These are phyloP conservation scores for Pyropia yezoensis DNA, from an alignment of 23 red algal genomes.

Conservation along the genomic window DNA sequence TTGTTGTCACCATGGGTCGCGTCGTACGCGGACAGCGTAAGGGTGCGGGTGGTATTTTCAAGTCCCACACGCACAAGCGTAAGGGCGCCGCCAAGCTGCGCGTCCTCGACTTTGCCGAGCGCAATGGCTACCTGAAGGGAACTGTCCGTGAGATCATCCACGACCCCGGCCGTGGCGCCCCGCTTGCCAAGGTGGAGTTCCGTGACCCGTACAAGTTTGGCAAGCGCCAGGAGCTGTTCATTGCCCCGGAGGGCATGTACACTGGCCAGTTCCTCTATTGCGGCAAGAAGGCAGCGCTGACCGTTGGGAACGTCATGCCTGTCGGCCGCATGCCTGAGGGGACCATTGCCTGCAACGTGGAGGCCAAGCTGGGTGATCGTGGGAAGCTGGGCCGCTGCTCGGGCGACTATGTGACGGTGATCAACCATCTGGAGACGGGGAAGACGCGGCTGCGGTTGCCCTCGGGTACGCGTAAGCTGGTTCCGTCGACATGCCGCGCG, in stretches of 20 bases:
- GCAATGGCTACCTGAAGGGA: conserved; percentile 93
- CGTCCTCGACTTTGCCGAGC: conserved; percentile 85
- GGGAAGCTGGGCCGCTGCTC: conserved; percentile 80
- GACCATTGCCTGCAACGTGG: conserved; percentile 94
- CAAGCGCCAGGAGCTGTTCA: conserved; percentile 71
- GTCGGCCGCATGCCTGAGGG: conserved; percentile 89
- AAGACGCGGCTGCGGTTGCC: conserved; percentile 97
- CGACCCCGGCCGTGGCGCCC: conserved; percentile 93
- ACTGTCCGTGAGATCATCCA: conserved; percentile 89
- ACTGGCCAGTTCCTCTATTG: conserved; percentile 91
- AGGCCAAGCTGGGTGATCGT: conserved; percentile 92
- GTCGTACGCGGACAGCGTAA: conserved; percentile 96
- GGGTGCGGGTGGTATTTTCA: conserved; percentile 96
- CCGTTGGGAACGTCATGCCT: conserved; percentile 90
- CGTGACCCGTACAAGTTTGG: conserved; percentile 88
- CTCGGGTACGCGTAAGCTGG: conserved; percentile 75
- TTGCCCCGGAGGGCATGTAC: conserved; percentile 97
- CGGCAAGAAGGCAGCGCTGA: conserved; percentile 85
- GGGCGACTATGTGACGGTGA: conserved; percentile 89
- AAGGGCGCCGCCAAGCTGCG: conserved; percentile 89
- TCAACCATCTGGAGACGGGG: conserved; percentile 83
- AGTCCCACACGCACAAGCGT: conserved; percentile 84
- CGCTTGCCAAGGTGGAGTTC: conserved; percentile 90
- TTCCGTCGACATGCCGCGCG: conserved; percentile 88
- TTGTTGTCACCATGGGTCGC: conserved; percentile 63